Conservation (phyloP, 108 stramenopile species). For the Bacterosira constricta region DNA sequence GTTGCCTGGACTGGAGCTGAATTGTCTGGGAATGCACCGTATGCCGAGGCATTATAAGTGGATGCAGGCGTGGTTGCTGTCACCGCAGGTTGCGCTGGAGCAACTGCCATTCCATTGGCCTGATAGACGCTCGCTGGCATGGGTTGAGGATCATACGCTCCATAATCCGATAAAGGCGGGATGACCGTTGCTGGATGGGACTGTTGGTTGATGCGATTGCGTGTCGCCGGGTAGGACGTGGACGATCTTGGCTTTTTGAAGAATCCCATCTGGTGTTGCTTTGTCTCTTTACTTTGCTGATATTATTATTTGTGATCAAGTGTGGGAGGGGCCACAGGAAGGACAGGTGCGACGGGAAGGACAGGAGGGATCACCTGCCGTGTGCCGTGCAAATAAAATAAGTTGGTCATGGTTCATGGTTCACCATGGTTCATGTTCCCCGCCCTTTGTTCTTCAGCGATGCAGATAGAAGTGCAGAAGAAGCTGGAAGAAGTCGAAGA, state of each 20-base stretch:
- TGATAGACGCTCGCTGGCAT: conserved; percentile 4
- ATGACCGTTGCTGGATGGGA: conserved; percentile 26
- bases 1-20: conserved; percentile 29
- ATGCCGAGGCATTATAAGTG: neutral
- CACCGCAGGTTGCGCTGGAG: neutral
- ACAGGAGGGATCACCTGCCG: too few species aligned
- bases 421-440: too few species aligned
- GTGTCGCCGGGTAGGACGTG: conserved; percentile 17
- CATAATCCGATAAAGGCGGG: neutral
- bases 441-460: too few species aligned
- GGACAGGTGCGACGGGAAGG: too few species aligned
- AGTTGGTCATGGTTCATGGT: too few species aligned
- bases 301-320: too few species aligned
- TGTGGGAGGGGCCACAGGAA: too few species aligned
- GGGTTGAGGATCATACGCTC: conserved; percentile 1
- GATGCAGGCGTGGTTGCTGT: neutral
- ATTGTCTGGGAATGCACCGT: neutral
- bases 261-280: conserved; percentile 42
- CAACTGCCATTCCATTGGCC: neutral
- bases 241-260: conserved; percentile 24
- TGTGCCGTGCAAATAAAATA: too few species aligned
- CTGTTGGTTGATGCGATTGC: conserved; percentile 35
- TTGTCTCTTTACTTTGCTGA: neutral
- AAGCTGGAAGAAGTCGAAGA: too few species aligned
- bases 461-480: too few species aligned